Conservation (phyloP, 1,139 yeast species). For the Blastobotrys capitulatus region DNA sequence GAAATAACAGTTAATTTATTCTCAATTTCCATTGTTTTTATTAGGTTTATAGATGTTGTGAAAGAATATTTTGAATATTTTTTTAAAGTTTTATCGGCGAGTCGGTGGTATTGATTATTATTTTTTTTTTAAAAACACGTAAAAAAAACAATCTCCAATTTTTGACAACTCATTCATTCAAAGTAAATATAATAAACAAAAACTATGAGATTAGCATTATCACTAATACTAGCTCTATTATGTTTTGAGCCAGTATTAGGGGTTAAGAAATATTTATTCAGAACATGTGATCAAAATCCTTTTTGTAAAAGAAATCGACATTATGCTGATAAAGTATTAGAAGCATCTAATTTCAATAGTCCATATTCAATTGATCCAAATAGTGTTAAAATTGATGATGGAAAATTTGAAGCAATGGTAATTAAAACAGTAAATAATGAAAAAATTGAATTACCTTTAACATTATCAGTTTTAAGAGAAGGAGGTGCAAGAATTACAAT, state of each 20-base stretch:
- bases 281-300: constrained; percentile 75
- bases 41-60: not conserved
- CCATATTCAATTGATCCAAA: constrained; percentile 51
- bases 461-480: constrained; percentile 49
- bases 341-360: constrained; percentile 24
- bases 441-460: constrained; percentile 47
- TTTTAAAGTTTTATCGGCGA: not conserved
- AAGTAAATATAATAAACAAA: not conserved
- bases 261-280: constrained; percentile 68
- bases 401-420: constrained; percentile 38
- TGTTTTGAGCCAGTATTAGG: constrained; percentile 31
- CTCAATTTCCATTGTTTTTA: constrained; percentile 16
- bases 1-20: constrained; percentile 62
- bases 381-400: constrained; percentile 34
- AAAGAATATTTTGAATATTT: too few species aligned
- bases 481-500: constrained; percentile 54
- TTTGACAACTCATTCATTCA: too few species aligned
- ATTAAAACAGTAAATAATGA: constrained; percentile 36
- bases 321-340: constrained; percentile 49
- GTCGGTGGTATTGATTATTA: not conserved
- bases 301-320: constrained; percentile 79
- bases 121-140: not conserved
- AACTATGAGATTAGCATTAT: constrained; percentile 1
- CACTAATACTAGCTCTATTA: constrained; percentile 8
- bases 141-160: too few species aligned